Evolutionary conservation across 345 rosid genomes (phyloP).

Genomic region (Syzygium grande): DNA sequence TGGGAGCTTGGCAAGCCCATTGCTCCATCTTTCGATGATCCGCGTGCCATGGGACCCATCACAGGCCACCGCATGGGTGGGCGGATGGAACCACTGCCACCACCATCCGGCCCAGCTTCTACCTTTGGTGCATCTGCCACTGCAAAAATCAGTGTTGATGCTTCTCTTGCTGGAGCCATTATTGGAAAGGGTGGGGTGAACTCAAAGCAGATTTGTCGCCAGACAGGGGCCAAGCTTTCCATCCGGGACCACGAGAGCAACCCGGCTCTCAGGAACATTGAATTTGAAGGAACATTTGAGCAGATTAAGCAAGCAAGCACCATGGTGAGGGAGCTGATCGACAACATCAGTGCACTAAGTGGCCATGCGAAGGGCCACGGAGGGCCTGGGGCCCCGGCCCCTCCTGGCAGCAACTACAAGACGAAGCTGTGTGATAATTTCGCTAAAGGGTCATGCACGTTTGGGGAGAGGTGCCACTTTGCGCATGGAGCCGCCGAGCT

Average conservation of each 20-base stretch:
- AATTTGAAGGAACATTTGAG: slow-evolving; percentile 80
- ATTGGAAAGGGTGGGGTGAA: slow-evolving; percentile 81
- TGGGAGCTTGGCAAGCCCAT: slow-evolving; percentile 60
- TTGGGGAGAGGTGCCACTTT: slow-evolving; percentile 88
- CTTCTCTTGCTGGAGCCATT: slow-evolving; percentile 78
- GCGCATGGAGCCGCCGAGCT: slow-evolving; percentile 89
- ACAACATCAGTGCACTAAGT: slow-evolving; percentile 26
- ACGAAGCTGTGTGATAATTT: slow-evolving; percentile 83
- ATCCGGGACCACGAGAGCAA: slow-evolving; percentile 66
- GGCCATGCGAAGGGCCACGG: slow-evolving; percentile 20
- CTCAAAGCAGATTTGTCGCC: slow-evolving; percentile 72
- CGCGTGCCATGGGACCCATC: slow-evolving; percentile 27
- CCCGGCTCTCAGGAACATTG: slow-evolving; percentile 59
- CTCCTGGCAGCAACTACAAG: slow-evolving; percentile 55
- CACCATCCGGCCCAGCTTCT: slow-evolving; percentile 37
- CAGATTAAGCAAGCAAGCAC: slow-evolving; percentile 78
- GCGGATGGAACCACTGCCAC: slow-evolving; percentile 27
- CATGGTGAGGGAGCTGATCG: slow-evolving; percentile 71
- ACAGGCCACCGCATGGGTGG: slow-evolving; percentile 34
- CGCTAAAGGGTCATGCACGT: slow-evolving; percentile 70
- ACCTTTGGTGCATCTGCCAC: slow-evolving; percentile 77
- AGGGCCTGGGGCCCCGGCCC: slow-evolving; percentile 25
- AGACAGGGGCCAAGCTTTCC: slow-evolving; percentile 69
- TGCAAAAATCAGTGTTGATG: slow-evolving; percentile 81
- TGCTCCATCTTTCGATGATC: slow-evolving; percentile 39